Base-by-base conservation (phyloP, 2,329 filamentous ascomycete genomes). In the Penicillium rolfsii region DNA sequence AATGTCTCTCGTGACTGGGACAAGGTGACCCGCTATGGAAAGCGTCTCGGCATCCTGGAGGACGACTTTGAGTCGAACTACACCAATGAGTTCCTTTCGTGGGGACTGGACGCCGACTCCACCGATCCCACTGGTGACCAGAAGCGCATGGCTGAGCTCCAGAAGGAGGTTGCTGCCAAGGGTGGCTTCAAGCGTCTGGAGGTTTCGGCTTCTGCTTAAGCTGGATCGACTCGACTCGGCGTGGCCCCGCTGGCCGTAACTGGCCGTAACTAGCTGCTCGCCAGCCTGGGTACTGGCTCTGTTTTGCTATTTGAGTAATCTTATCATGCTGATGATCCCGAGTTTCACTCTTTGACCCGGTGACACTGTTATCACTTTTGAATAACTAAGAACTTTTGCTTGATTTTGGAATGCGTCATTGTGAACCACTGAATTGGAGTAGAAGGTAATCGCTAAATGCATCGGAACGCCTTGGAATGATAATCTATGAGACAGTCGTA, bases 1-100 rank as follows among this genome's bases (percentile, higher is more conserved):
- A 93, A 93, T 67, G 89, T 93, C 5, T 67, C 76, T 56, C 85
- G 90, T 52, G 90, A 93, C 78, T 93, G 90, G 90, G 77, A 82
- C 60, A 92, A 93, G 82, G 90, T 92, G 11, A 92, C 90, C 49
- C 83, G 81, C 64, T 93, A 93, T 72, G 89, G 90, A 35, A 91
- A 91, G 82, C 82, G 89, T 3, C 81, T 93, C 2, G 87, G 85
- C 3, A 87, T 93, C 26, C 72, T 93, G 60, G 81, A 84, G n/a
- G 80, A 81, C 16, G 74, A 71, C 65, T 93, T 92, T 70, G 74
- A 78, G 72, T 85, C 89, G 14, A 93, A 93, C 80, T 92, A 91
- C 77, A 91, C 89, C 68, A 92, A 92, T 67, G 78, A 85, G 65
- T 91, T 86, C 74, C 78, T 93, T 33, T 81, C 80, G 26, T 93